Percentiles rank a stretch among this genome's conserved stretches.
These are phyloP conservation scores for Crithidia fasciculata DNA, from an alignment of 208 protist genomes.

Conservation along the genomic window DNA sequence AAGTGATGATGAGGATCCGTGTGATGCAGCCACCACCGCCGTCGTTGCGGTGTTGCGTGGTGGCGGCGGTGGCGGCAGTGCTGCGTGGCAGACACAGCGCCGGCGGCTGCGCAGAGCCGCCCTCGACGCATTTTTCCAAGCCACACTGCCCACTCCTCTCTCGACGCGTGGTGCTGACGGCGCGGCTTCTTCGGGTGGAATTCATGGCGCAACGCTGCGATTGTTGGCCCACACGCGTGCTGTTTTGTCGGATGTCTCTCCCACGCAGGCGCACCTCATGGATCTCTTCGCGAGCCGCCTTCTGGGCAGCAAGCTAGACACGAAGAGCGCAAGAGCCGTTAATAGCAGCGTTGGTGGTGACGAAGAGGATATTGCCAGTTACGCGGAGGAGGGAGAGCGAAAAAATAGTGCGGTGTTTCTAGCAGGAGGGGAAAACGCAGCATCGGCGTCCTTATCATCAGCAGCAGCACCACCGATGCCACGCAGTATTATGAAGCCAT, in stretches of 20 bases:
- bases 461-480: background rate
- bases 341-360: too few relatives aligned
- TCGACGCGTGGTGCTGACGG: background rate
- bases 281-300: constrained; percentile 23
- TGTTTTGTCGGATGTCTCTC: constrained; percentile 25
- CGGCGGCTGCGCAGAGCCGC: constrained; percentile 22
- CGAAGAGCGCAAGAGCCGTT: too few relatives aligned
- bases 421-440: too few relatives aligned
- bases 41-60: constrained; percentile 24
- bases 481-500: constrained; percentile 17
- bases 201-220: constrained; percentile 2
- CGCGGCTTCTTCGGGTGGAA: constrained; percentile 3
- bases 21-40: constrained; percentile 22
- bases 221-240: constrained; percentile 28
- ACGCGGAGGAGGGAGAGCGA: background rate
- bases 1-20: background rate
- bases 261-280: constrained; percentile 31
- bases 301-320: background rate
- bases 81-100: constrained; percentile 14
- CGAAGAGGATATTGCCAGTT: too few relatives aligned
- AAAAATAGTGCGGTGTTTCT: background rate
- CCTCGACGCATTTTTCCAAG: constrained; percentile 30
- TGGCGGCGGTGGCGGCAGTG: background rate
- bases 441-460: background rate
- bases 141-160: constrained; percentile 20